A percentile compares a stretch with the other conserved stretches of the same genome.
phyloP scores from a whole-genome alignment of 139 green algal genomes.

The Volvox africanus region DNA sequence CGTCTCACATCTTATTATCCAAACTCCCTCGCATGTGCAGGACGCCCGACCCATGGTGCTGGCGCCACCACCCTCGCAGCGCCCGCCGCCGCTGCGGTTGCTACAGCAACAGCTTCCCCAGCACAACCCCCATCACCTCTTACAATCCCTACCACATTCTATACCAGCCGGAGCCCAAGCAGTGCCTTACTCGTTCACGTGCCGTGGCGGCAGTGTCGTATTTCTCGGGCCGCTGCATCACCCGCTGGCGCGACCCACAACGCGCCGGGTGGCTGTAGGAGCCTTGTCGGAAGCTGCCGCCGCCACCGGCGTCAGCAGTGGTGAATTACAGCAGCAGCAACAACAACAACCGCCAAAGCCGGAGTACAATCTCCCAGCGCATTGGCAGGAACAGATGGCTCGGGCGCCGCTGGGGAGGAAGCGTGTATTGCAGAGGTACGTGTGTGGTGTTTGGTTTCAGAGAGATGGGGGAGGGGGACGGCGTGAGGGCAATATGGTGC shows the following conservation, averaged over 20 bases:
- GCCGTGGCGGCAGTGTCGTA: neutral
- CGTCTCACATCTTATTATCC: neutral
- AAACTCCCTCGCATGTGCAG: neutral
- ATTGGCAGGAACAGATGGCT: constrained; percentile 68
- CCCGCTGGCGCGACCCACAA: neutral
- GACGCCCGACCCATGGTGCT: neutral
- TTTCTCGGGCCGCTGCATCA: neutral
- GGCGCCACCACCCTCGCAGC: neutral
- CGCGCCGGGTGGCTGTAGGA: neutral
- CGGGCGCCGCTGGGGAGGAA: constrained; percentile 56
- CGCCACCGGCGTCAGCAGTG: neutral
- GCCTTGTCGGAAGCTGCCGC: neutral
- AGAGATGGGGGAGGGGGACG: too few species aligned
- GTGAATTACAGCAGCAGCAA: neutral
- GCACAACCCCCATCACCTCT: neutral
- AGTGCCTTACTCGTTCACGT: neutral
- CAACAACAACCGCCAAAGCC: neutral
- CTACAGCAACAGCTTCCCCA: neutral
- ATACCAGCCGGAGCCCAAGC: neutral
- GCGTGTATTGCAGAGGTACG: constrained; percentile 57
- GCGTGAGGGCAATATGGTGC: too few species aligned
- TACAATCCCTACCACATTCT: neutral
- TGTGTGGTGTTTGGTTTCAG: neutral
- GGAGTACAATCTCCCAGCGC: constrained; percentile 50
- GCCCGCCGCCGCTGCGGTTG: neutral